Evolutionary conservation across 2,329 filamentous ascomycete genomes (phyloP).

Genomic region (Aspergillus aculeatinus): DNA sequence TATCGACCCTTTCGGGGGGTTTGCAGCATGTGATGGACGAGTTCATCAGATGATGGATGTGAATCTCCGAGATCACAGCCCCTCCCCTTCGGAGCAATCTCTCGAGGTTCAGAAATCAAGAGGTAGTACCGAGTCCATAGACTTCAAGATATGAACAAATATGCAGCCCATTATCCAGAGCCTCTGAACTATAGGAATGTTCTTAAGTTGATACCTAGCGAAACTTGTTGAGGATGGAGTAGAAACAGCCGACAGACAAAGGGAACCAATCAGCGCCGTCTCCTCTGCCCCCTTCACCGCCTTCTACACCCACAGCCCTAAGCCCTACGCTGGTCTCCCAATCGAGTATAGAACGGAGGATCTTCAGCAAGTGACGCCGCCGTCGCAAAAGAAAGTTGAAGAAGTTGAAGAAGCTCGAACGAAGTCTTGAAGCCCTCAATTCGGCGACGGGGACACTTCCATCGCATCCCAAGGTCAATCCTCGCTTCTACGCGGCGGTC

Average conservation of each 20-base stretch:
- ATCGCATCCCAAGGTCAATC: not conserved
- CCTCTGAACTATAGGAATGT: no score
- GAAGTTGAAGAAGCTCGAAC: conserved; percentile 2
- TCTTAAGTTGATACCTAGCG: no score
- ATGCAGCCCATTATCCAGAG: no score
- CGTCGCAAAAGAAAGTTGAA: conserved; percentile 8
- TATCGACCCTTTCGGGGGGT: not conserved
- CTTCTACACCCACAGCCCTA: conserved; percentile 25
- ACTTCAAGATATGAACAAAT: no score
- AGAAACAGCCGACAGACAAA: not conserved
- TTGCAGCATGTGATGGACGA: not conserved
- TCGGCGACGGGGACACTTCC: not conserved
- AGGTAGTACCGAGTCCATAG: no score
- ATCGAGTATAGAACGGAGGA: conserved; percentile 10
- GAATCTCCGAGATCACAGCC: not conserved
- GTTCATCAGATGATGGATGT: not conserved
- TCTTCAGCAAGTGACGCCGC: conserved; percentile 10
- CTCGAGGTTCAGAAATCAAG: not conserved
- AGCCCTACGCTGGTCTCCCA: conserved; percentile 8
- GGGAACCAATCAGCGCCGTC: conserved; percentile 5
- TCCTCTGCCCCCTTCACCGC: not conserved
- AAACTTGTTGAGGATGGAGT: not conserved
- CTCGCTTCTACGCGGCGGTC: not conserved
- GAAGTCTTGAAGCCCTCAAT: not conserved
- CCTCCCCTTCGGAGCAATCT: not conserved